Percentiles rank a stretch among this genome's conserved stretches.
phyloP scores from a whole-genome alignment of 768 basidiomycete species.

The Boletus rufocinnamomeus region DNA sequence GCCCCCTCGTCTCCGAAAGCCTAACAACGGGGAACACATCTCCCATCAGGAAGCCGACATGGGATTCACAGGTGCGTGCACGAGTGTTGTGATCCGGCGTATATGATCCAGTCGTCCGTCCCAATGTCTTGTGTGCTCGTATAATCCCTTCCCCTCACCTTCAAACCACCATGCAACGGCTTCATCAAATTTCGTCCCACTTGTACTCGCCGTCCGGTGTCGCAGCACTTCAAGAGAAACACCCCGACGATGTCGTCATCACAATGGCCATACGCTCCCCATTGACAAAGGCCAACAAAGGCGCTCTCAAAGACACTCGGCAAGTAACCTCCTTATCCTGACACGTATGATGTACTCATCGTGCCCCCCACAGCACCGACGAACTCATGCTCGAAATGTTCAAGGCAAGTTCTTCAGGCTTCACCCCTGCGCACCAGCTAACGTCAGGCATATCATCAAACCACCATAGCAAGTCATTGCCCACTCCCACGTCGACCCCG shows the following conservation, averaged over 20 bases:
- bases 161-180: constrained; percentile 50
- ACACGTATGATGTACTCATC: constrained; percentile 11
- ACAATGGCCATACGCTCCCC: constrained; percentile 80
- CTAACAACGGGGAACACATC: too few species aligned
- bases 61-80: too few species aligned
- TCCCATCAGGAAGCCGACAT: too few species aligned
- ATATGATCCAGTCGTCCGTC: not conserved
- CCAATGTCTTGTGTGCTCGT: too few species aligned
- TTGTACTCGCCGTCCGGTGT: constrained; percentile 48
- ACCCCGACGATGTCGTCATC: constrained; percentile 77
- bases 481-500: constrained; percentile 61
- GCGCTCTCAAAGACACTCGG: constrained; percentile 72
- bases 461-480: constrained; percentile 54
- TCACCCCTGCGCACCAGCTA: not conserved
- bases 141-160: not conserved
- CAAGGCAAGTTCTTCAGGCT: constrained; percentile 45
- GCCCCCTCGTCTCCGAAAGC: too few species aligned
- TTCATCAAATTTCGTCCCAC: constrained; percentile 67
- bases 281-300: constrained; percentile 74
- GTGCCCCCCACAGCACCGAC: constrained; percentile 53
- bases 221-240: constrained; percentile 54
- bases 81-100: too few species aligned
- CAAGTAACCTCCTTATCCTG: constrained; percentile 29
- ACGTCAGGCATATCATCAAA: not conserved
- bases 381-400: constrained; percentile 82